Percentiles rank a stretch among this genome's conserved stretches.
Conservation (phyloP, 2,329 filamentous ascomycete species). For the Mariannaea elegans region DNA sequence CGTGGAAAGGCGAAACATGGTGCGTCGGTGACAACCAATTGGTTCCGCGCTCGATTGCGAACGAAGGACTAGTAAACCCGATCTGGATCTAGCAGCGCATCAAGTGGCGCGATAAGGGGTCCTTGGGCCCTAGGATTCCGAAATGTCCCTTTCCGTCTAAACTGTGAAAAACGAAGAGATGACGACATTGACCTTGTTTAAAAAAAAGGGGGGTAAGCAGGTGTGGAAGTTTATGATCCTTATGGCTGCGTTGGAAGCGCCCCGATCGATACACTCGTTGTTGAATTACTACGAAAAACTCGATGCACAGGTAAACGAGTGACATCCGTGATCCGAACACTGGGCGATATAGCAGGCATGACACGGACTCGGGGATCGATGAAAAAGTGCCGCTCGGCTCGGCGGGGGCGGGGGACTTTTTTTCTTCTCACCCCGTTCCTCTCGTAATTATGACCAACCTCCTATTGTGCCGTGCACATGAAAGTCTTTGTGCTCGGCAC, state of each 20-base stretch:
- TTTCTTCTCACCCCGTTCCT: not conserved
- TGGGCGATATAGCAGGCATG: not conserved
- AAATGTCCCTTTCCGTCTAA: conserved; percentile 14
- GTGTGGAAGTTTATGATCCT: not conserved
- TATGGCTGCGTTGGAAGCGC: not conserved
- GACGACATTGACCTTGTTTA: conserved; percentile 3
- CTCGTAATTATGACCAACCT: no score
- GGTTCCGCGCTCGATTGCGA: conserved; percentile 35
- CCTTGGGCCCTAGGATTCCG: not conserved
- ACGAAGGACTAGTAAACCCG: conserved; percentile 35
- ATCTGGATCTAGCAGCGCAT: conserved; percentile 39
- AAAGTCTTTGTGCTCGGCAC: no score
- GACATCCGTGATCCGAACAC: not conserved
- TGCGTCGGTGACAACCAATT: conserved; percentile 33
- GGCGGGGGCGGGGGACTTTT: conserved; percentile 15
- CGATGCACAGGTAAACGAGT: not conserved
- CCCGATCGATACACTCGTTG: not conserved
- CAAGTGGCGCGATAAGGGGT: conserved; percentile 40
- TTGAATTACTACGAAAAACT: not conserved
- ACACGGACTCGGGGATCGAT: not conserved
- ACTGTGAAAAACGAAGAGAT: not conserved
- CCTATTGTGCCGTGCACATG: not conserved
- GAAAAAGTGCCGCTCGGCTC: conserved; percentile 5
- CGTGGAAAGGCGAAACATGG: conserved; percentile 28
- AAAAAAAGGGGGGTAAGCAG: not conserved